These are phyloP conservation scores for Delonix regia DNA, from an alignment of 306 rosid genomes.

Conservation along the genomic window DNA sequence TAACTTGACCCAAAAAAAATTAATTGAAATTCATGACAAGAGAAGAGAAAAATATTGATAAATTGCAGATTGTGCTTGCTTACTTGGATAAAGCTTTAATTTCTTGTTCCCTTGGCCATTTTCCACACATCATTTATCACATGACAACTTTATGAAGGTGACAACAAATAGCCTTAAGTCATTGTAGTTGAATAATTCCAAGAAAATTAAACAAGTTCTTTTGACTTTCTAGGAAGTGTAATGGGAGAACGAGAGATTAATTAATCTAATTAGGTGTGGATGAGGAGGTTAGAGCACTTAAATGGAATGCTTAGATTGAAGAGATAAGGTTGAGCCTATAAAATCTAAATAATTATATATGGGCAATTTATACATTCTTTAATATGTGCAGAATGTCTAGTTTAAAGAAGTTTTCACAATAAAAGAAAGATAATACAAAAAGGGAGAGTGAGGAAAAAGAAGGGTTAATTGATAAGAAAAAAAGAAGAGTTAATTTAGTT, in stretches of 20 bases:
- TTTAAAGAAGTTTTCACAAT: too few relatives aligned
- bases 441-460: too few relatives aligned
- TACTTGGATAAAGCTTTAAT: not conserved
- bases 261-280: not conserved
- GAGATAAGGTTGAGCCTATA: not conserved
- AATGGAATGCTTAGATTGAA: not conserved
- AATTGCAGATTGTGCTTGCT: not conserved
- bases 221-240: not conserved
- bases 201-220: not conserved
- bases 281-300: conserved; percentile 27
- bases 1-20: too few relatives aligned
- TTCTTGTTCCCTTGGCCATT: not conserved
- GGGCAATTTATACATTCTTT: too few relatives aligned
- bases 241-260: not conserved
- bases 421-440: too few relatives aligned
- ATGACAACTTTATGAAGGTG: not conserved
- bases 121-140: not conserved
- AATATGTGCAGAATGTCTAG: too few relatives aligned
- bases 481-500: too few relatives aligned
- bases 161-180: conserved; percentile 12
- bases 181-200: not conserved
- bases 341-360: too few relatives aligned
- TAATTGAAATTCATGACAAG: too few relatives aligned
- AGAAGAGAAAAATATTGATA: too few relatives aligned
- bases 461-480: too few relatives aligned